Evolutionary conservation across 495 filamentous ascomycete species (phyloP), one percentile per base, ranked within the genome.

Genomic region (Eremomyces bilateralis): DNA sequence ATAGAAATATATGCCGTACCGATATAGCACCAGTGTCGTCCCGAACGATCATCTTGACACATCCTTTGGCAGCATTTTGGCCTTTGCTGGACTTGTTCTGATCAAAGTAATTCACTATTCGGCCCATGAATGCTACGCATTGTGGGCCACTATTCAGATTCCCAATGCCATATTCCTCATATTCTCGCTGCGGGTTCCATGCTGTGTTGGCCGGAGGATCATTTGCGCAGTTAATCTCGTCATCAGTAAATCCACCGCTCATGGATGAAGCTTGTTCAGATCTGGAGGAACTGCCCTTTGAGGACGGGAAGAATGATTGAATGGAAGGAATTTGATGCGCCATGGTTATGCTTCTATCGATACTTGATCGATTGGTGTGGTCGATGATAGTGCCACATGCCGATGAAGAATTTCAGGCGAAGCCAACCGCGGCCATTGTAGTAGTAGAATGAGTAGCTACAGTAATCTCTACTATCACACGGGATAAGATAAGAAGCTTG

Each of bases 21-120:
- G 56, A 60, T 29, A 73, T 52, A 8, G 58, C 59, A 3, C 63
- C 73, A 16, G 60, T 62, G 35, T 68, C 53, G 50, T 78, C 73
- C 36, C 62, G 65, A 1, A 76, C 42, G 32, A 64, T 54, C 13
- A 74, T 36, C 22, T 63, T 64, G 29, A 71, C 52, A 46, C 58
- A 67, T 1, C 68, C 66, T 32, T 52, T 48, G 0, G 61, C 59
- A 22, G 55, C 51, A 19, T 39, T 19, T 2, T 53, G 51, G 17
- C 43, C 48, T 33, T 62, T 61, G 30, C 48, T 60, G 1, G 50
- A 40, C 3, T 41, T 56, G 12, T 24, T 15, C 17, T 46, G 42
- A 24, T 63, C 48, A 37, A 51, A 57, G 33, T 72, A 53, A 37
- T 74, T 75, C 12, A 65, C 68, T 8, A 78, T 42, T 35, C 71